These are phyloP conservation scores for Alternaria consortialis DNA, from an alignment of 2,329 filamentous ascomycete genomes.

Conservation along the genomic window DNA sequence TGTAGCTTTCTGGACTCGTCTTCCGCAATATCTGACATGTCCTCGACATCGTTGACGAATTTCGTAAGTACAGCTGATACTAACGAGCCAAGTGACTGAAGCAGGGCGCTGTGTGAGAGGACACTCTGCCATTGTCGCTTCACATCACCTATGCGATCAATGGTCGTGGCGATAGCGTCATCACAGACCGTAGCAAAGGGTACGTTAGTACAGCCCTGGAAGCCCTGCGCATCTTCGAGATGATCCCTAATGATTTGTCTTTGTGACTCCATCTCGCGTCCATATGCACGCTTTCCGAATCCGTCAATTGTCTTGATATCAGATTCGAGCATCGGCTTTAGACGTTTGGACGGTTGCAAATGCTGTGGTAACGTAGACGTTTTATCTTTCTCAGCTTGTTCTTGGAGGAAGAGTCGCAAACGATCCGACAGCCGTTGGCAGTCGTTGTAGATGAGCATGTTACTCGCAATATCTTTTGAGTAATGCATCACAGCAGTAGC, in stretches of 20 bases:
- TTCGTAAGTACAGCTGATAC: slow-evolving; percentile 66
- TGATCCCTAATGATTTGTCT: slow-evolving; percentile 69
- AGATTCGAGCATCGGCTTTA: slow-evolving; percentile 60
- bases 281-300: slow-evolving; percentile 69
- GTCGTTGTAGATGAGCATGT: slow-evolving; percentile 74
- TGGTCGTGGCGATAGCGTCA: slow-evolving; percentile 65
- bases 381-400: slow-evolving; percentile 51
- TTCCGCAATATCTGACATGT: slow-evolving; percentile 70
- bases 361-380: slow-evolving; percentile 40
- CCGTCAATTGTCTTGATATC: slow-evolving; percentile 66
- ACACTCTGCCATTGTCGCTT: slow-evolving; percentile 66
- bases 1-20: slow-evolving; percentile 68
- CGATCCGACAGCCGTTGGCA: slow-evolving; percentile 65
- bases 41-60: slow-evolving; percentile 69
- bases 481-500: slow-evolving; percentile 81
- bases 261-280: slow-evolving; percentile 71
- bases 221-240: slow-evolving; percentile 70
- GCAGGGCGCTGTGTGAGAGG: slow-evolving; percentile 66
- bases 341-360: slow-evolving; percentile 47
- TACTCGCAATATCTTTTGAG: slow-evolving; percentile 64
- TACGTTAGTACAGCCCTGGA: slow-evolving; percentile 65
- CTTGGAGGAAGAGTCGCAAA: slow-evolving; percentile 59
- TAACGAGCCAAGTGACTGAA: slow-evolving; percentile 69
- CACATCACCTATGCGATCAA: slow-evolving; percentile 66
- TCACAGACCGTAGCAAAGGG: slow-evolving; percentile 69